phyloP scores from a whole-genome alignment of 345 rosid species.

The Luvunga scandens region DNA sequence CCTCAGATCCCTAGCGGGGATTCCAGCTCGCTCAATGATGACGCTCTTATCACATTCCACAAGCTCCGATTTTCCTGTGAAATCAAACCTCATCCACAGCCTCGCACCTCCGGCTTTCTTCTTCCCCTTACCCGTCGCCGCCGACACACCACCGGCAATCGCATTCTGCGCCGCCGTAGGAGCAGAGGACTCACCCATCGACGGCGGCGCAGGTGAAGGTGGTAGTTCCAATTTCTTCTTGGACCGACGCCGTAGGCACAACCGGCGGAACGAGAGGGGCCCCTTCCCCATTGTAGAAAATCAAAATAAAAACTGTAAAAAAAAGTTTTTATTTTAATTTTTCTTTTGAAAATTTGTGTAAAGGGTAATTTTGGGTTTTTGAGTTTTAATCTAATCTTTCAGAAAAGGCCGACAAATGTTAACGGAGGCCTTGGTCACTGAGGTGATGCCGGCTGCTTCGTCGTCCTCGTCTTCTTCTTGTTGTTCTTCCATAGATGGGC shows the following conservation, averaged over 20 bases:
- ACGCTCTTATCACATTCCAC: constrained; percentile 82
- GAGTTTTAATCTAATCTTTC: no score
- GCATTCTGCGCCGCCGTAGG: constrained; percentile 26
- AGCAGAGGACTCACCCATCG: constrained; percentile 11
- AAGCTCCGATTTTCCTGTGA: constrained; percentile 70
- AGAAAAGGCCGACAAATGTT: no score
- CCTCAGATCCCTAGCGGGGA: constrained; percentile 93
- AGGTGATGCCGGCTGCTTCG: no score
- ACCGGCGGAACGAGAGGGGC: constrained; percentile 42
- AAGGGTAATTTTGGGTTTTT: no score
- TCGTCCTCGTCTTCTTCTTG: no score
- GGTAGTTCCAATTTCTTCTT: constrained; percentile 34
- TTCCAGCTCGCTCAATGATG: constrained; percentile 65
- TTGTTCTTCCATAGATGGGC: no score
- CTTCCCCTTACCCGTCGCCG: constrained; percentile 54
- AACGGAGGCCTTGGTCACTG: no score
- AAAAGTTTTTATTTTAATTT: background rate
- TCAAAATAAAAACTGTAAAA: background rate
- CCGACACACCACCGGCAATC: constrained; percentile 20
- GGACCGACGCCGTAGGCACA: constrained; percentile 38
- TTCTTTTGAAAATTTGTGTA: no score
- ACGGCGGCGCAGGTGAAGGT: background rate
- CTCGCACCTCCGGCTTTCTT: constrained; percentile 88
- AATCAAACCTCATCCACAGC: constrained; percentile 89
- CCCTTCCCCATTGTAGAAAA: constrained; percentile 47